Percentiles rank a stretch among this genome's conserved stretches.
Conservation (phyloP, 2,329 filamentous ascomycete genomes). For the Scedosporium aurantiacum region DNA sequence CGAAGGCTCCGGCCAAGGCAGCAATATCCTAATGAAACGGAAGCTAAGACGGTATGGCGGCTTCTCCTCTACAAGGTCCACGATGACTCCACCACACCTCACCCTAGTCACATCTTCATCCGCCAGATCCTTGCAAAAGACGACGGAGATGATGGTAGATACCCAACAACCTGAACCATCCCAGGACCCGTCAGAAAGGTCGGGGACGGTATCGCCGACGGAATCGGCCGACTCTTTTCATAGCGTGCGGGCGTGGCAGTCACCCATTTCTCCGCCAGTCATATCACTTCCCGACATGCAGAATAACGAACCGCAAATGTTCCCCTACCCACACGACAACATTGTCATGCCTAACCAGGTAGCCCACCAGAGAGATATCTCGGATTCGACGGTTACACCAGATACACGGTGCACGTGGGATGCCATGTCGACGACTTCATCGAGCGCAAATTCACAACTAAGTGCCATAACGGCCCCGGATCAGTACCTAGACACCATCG, state of each 20-base stretch:
- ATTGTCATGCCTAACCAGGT: constrained; percentile 23
- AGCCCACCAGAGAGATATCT: constrained; percentile 19
- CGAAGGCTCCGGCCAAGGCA: constrained; percentile 19
- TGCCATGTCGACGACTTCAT: constrained; percentile 13
- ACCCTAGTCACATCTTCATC: constrained; percentile 22
- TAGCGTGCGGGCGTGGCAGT: constrained; percentile 39
- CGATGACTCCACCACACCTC: constrained; percentile 18
- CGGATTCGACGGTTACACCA: constrained; percentile 23
- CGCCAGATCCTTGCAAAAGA: not conserved
- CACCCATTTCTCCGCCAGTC: constrained; percentile 34
- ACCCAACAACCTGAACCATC: constrained; percentile 9
- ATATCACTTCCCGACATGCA: constrained; percentile 26
- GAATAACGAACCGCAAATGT: constrained; percentile 18
- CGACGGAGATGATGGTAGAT: not conserved
- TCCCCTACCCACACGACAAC: constrained; percentile 29
- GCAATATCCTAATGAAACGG: constrained; percentile 19
- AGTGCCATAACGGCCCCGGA: constrained; percentile 16
- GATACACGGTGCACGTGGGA: constrained; percentile 19
- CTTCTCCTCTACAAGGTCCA: constrained; percentile 18
- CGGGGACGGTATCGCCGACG: constrained; percentile 28
- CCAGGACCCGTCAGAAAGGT: constrained; percentile 22
- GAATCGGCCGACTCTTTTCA: constrained; percentile 43
- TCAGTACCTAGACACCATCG: constrained; percentile 5
- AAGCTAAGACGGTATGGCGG: constrained; percentile 18
- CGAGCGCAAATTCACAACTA: constrained; percentile 17